Base-by-base conservation (phyloP, 305 asterid genomes). In the Striga hermonthica region DNA sequence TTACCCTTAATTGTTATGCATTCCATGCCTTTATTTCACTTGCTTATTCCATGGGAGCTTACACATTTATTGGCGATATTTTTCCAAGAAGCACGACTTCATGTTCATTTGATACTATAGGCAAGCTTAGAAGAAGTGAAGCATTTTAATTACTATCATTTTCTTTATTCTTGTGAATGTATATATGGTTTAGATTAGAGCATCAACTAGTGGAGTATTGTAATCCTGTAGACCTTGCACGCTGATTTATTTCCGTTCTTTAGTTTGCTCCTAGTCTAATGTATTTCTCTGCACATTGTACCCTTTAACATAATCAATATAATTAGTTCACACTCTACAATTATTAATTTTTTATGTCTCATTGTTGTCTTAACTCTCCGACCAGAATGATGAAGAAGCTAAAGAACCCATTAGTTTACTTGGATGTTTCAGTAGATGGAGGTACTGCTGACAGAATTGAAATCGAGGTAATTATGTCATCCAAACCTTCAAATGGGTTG, bases 371-470 rank as follows among this genome's bases (percentile, higher is more conserved):
- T 53, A 49, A 64, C 60, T 67, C 57, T 66, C 36, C 67, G 68
- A 12, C 75, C 74, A 75, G 76, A 54, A 71, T 74, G 58, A 82
- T 86, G 97, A 81, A 76, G 69, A 75, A 75, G 78, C 74, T 75
- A 61, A 83, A 82, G 73, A 90, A 87, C 69, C 96, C 95, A 28
- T 72, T 67, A 40, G 96, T 93, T 61, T 90, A 82, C 86, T 67
- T 93, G 76, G 90, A 88, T 60, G 78, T 88, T 64, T 87, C 97
- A 52, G 65, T 90, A 50, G 87, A 87, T 73, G 92, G 97, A 63
- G 75, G 68, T 68, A 65, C 91, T 38, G 65, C 84, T 36, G 96
- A 86, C 77, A 83, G 81, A 75, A 77, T 92, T 76, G 79, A 78
- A 65, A 75, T 92, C 11, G 97, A 92, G 98, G 97, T 92, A 70